phyloP scores from a whole-genome alignment of 139 green algal species.

The Tetradesmus lagerheimii region DNA sequence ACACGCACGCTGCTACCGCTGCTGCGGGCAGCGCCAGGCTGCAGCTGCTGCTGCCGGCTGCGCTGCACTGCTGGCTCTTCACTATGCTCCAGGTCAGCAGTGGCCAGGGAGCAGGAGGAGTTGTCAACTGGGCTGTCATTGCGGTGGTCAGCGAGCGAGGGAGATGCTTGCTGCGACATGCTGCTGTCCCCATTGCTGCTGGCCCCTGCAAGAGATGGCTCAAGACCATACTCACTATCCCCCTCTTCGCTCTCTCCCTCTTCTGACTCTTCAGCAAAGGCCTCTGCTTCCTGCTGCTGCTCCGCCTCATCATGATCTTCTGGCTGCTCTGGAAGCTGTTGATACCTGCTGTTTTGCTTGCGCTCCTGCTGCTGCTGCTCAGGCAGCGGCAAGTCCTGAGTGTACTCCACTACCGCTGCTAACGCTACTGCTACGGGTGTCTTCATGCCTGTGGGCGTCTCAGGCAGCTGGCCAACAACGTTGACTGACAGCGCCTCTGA shows the following conservation, averaged over 20 bases:
- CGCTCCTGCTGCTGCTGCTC: not conserved
- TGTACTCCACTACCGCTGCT: not conserved
- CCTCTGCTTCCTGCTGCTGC: not conserved
- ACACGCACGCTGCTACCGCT: not conserved
- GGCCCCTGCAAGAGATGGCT: not conserved
- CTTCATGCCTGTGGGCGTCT: not conserved
- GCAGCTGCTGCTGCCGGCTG: not conserved
- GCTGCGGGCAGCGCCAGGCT: not conserved
- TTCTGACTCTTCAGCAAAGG: not conserved
- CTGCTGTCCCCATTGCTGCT: not conserved
- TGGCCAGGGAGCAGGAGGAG: not conserved
- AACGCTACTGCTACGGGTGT: slow-evolving; percentile 3
- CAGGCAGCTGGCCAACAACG: not conserved
- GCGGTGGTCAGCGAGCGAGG: not conserved
- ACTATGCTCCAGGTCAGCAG: not conserved
- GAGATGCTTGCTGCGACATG: not conserved
- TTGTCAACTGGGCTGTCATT: not conserved
- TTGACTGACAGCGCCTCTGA: not conserved
- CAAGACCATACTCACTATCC: not conserved
- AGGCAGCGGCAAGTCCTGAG: not conserved
- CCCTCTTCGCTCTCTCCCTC: not conserved
- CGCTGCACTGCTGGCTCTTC: not conserved
- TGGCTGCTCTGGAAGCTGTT: not conserved
- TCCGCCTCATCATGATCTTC: not conserved
- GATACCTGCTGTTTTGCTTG: not conserved